A percentile compares a stretch with the other conserved stretches of the same genome.
These are phyloP conservation scores for Teunomyces tritomae DNA, from an alignment of 805 yeast genomes.

Conservation along the genomic window DNA sequence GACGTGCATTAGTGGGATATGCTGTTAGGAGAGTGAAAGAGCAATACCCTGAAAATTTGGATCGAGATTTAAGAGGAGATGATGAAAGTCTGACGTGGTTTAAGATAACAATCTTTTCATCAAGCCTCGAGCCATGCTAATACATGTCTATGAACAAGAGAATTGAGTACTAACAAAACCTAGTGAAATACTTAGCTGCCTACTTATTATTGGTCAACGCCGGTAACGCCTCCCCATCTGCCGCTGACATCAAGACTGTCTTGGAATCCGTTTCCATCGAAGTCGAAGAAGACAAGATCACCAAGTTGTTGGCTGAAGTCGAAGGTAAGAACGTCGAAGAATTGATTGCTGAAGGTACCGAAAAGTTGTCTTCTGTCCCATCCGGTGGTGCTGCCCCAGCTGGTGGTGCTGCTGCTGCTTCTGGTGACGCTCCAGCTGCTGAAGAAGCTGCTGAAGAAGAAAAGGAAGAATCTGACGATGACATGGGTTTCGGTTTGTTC, in stretches of 20 bases:
- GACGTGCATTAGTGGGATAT: background rate
- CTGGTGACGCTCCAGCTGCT: slow-evolving; percentile 25
- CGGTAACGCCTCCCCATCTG: slow-evolving; percentile 45
- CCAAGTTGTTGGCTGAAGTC: slow-evolving; percentile 34
- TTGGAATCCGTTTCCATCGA: slow-evolving; percentile 40
- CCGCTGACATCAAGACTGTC: slow-evolving; percentile 39
- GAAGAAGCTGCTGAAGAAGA: slow-evolving; percentile 26
- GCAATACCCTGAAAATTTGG: background rate
- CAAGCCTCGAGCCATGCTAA: background rate
- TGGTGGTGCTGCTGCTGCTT: slow-evolving; percentile 24
- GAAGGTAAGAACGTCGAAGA: slow-evolving; percentile 36
- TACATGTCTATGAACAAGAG: background rate
- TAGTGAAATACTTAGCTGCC: slow-evolving; percentile 48
- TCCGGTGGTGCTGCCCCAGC: slow-evolving; percentile 31
- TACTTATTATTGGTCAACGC: slow-evolving; percentile 47
- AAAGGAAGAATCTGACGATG: slow-evolving; percentile 24
- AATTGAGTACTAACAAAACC: slow-evolving; percentile 21
- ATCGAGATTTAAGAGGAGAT: background rate
- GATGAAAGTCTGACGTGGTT: no score
- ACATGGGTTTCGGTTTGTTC: slow-evolving; percentile 34
- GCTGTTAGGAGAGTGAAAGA: background rate
- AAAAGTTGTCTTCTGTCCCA: slow-evolving; percentile 35
- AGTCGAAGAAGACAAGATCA: slow-evolving; percentile 34
- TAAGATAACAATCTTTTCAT: background rate
- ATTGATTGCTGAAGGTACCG: slow-evolving; percentile 38